A percentile compares a stretch with the other conserved stretches of the same genome.
Conservation (phyloP, 192 early-diverging fungal species). For the Haplosporangium gracile region DNA sequence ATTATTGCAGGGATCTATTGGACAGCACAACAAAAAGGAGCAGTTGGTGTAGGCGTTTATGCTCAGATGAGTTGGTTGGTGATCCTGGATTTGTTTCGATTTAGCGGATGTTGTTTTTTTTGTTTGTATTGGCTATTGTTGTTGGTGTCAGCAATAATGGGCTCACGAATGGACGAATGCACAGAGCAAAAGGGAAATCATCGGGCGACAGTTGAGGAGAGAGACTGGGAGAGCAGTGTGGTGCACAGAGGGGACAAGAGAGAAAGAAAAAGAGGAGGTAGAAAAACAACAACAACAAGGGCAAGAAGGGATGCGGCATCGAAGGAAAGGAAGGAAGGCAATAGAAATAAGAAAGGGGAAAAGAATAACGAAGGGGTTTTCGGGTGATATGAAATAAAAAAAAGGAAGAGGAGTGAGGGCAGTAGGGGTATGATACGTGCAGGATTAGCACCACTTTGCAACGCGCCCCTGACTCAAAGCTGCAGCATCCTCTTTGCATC, state of each 20-base stretch:
- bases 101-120: slow-evolving; percentile 7
- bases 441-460: not conserved
- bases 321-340: not conserved
- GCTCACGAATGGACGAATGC: not conserved
- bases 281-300: not conserved
- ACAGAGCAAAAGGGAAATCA: not conserved
- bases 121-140: not conserved
- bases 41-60: not conserved
- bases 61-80: not conserved
- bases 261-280: not conserved
- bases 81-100: slow-evolving; percentile 19
- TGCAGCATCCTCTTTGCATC: not conserved
- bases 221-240: not conserved
- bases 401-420: not conserved
- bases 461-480: not conserved
- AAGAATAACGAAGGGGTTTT: not conserved
- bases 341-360: not conserved
- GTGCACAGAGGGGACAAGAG: too few relatives aligned
- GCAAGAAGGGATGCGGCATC: not conserved
- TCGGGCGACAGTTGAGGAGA: not conserved
- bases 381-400: not conserved
- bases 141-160: not conserved
- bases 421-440: not conserved
- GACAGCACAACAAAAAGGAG: not conserved
- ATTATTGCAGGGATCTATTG: not conserved